A percentile compares a stretch with the other conserved stretches of the same genome.
Evolutionary conservation across 2,329 filamentous ascomycete genomes (phyloP).

Genomic region (Talaromyces funiculosus): DNA sequence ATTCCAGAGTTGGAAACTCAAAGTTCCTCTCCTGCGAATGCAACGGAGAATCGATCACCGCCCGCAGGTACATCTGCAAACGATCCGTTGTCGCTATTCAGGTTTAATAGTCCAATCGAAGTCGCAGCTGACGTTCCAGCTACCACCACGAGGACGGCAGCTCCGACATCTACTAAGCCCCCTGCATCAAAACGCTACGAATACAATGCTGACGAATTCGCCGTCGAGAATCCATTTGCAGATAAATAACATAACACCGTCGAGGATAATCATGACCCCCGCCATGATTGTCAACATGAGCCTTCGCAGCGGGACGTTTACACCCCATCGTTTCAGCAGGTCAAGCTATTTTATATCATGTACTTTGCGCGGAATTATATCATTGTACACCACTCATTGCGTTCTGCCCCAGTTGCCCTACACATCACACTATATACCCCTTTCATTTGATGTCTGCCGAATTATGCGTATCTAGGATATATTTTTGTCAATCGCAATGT

Average conservation of each 20-base stretch:
- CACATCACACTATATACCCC: background rate
- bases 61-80: background rate
- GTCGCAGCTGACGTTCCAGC: conserved; percentile 9
- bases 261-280: background rate
- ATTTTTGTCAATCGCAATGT: background rate
- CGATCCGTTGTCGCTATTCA: conserved; percentile 11
- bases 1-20: background rate
- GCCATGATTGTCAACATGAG: background rate
- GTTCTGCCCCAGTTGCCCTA: background rate
- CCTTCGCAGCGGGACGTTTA: background rate
- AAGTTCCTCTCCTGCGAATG: conserved; percentile 12
- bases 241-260: conserved; percentile 23
- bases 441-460: background rate
- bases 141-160: background rate
- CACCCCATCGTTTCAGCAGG: background rate
- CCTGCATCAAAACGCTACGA: conserved; percentile 21
- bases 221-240: conserved; percentile 39
- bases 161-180: background rate
- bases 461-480: background rate
- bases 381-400: background rate
- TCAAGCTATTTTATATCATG: background rate
- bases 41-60: background rate
- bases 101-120: conserved; percentile 5
- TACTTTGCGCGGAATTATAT: background rate
- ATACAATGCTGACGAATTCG: conserved; percentile 35